phyloP scores from a whole-genome alignment of 164 flowering plant genomes.

The Vitis labrusca region DNA sequence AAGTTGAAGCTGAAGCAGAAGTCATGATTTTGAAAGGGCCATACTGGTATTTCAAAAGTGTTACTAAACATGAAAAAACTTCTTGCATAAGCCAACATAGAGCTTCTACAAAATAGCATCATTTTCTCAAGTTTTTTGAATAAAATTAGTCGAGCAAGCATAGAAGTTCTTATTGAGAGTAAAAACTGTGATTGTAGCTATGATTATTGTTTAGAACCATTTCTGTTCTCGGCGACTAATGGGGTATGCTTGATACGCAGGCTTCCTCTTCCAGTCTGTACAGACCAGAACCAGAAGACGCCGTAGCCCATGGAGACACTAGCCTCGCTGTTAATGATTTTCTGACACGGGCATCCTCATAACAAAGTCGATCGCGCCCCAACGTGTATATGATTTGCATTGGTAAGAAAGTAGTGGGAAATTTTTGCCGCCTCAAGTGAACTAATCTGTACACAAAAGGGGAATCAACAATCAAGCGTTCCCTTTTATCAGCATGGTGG shows the following conservation, averaged over 20 bases:
- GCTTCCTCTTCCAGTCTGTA: constrained; percentile 67
- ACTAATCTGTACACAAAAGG: neutral
- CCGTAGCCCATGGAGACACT: constrained; percentile 94
- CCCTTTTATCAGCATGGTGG: neutral
- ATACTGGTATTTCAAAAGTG: too few relatives aligned
- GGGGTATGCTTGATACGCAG: constrained; percentile 36
- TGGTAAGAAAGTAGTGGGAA: constrained; percentile 1
- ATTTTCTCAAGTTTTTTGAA: too few relatives aligned
- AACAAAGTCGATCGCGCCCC: constrained; percentile 7
- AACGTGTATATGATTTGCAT: too few relatives aligned
- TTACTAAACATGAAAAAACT: too few relatives aligned
- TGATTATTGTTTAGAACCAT: too few relatives aligned
- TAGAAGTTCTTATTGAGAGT: too few relatives aligned
- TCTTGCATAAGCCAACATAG: too few relatives aligned
- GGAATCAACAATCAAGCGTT: neutral
- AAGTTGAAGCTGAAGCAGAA: too few relatives aligned
- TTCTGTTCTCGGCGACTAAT: neutral
- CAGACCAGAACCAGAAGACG: constrained; percentile 98
- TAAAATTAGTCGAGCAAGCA: too few relatives aligned
- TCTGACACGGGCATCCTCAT: constrained; percentile 56
- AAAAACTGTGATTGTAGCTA: too few relatives aligned
- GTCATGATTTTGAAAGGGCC: too few relatives aligned
- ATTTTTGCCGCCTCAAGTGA: neutral
- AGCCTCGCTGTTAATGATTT: constrained; percentile 96
- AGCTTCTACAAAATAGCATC: too few relatives aligned